Conservation (phyloP, 306 rosid genomes). For the Morella rubra region DNA sequence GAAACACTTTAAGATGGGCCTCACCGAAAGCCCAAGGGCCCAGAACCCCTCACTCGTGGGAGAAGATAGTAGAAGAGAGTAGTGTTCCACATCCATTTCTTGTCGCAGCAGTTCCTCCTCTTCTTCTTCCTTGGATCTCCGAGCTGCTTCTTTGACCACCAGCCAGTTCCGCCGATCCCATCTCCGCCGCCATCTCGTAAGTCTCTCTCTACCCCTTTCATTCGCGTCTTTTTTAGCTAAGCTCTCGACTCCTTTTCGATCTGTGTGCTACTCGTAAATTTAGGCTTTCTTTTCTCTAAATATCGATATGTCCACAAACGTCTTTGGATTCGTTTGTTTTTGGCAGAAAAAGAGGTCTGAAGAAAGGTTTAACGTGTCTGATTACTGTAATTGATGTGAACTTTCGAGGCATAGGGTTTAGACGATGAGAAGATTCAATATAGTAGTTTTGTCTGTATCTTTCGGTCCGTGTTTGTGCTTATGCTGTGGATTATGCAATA, state of each 20-base stretch:
- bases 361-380: neutral
- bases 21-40: slow-evolving; percentile 25
- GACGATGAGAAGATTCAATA: neutral
- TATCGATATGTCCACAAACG: neutral
- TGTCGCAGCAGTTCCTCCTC: neutral
- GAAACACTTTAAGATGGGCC: neutral
- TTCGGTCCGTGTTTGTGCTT: neutral
- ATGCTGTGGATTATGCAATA: neutral
- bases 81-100: slow-evolving; percentile 15
- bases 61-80: slow-evolving; percentile 5
- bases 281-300: neutral
- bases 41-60: slow-evolving; percentile 29
- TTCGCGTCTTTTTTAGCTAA: neutral
- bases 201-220: slow-evolving; percentile 7
- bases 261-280: slow-evolving; percentile 17
- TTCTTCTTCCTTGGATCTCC: slow-evolving; percentile 29
- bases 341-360: neutral
- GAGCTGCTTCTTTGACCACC: slow-evolving; percentile 11
- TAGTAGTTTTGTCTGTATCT: neutral
- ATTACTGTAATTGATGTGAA: neutral
- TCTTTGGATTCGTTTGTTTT: neutral
- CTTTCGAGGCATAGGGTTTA: neutral
- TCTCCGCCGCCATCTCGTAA: slow-evolving; percentile 35
- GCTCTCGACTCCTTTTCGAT: slow-evolving; percentile 23
- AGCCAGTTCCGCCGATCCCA: neutral